phyloP scores from a whole-genome alignment of 352 stramenopile species.

The Pythium aquatile region DNA sequence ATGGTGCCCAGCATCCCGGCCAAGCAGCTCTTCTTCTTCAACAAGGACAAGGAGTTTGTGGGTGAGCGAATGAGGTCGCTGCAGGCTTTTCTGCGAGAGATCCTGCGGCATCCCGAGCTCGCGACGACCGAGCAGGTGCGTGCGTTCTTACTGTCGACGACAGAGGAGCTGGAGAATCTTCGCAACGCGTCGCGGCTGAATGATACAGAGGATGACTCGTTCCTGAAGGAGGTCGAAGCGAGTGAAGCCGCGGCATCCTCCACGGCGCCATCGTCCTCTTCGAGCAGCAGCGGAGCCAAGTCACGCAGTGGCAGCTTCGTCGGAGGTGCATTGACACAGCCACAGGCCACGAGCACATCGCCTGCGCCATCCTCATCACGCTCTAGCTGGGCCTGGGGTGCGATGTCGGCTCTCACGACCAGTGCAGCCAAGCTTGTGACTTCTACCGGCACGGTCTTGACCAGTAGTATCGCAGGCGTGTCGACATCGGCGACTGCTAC shows the following conservation, averaged over 20 bases:
- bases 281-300: slow-evolving; percentile 2
- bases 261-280: not conserved
- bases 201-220: slow-evolving; percentile 45
- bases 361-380: slow-evolving; percentile 11
- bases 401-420: slow-evolving; percentile 67
- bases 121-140: slow-evolving; percentile 66
- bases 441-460: slow-evolving; percentile 57
- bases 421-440: slow-evolving; percentile 76
- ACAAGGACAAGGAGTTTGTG: slow-evolving; percentile 86
- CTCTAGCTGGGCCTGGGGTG: slow-evolving; percentile 63
- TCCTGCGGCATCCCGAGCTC: slow-evolving; percentile 67
- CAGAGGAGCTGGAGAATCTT: slow-evolving; percentile 77
- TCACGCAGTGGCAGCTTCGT: slow-evolving; percentile 8
- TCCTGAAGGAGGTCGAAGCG: slow-evolving; percentile 39
- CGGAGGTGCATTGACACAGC: not conserved
- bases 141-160: slow-evolving; percentile 73
- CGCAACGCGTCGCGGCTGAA: slow-evolving; percentile 43
- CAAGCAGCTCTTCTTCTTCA: slow-evolving; percentile 85
- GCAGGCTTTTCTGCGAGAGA: slow-evolving; percentile 76
- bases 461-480: slow-evolving; percentile 37
- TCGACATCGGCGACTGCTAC: slow-evolving; percentile 26
- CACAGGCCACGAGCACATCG: not conserved
- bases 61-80: slow-evolving; percentile 77
- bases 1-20: slow-evolving; percentile 71
- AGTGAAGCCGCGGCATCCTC: slow-evolving; percentile 28